Evolutionary conservation across 306 rosid genomes (phyloP).

Genomic region (Vigna nakashimae): DNA sequence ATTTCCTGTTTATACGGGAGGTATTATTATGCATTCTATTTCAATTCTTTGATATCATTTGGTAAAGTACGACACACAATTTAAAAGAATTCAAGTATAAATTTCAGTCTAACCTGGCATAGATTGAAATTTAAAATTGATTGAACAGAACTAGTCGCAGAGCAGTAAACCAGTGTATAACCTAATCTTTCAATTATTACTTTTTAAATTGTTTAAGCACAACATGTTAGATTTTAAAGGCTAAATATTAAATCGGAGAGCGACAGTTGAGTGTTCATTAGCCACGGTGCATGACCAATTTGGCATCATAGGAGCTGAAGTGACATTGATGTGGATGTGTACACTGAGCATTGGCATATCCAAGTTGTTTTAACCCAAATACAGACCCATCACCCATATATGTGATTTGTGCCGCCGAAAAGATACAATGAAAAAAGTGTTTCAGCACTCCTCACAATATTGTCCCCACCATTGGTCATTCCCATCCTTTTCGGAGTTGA

Average conservation of each 20-base stretch:
- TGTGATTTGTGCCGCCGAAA: not conserved
- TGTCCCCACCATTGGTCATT: not conserved
- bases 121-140: not conserved
- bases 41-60: too few relatives aligned
- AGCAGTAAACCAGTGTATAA: not conserved
- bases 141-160: not conserved
- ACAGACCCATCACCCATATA: not conserved
- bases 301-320: not conserved
- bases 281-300: not conserved
- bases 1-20: too few relatives aligned
- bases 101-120: too few relatives aligned
- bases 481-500: not conserved
- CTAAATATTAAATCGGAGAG: not conserved
- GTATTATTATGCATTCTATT: not conserved
- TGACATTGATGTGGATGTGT: not conserved
- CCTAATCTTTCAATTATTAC: not conserved
- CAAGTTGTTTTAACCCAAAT: not conserved
- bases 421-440: not conserved
- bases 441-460: conserved; percentile 5
- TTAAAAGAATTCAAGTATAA: too few relatives aligned
- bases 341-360: not conserved
- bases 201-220: not conserved
- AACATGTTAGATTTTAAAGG: not conserved
- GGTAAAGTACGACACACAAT: too few relatives aligned
- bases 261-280: not conserved